Conservation (phyloP, 73 alveolate genomes). For the Tetrahymena malaccensis region DNA sequence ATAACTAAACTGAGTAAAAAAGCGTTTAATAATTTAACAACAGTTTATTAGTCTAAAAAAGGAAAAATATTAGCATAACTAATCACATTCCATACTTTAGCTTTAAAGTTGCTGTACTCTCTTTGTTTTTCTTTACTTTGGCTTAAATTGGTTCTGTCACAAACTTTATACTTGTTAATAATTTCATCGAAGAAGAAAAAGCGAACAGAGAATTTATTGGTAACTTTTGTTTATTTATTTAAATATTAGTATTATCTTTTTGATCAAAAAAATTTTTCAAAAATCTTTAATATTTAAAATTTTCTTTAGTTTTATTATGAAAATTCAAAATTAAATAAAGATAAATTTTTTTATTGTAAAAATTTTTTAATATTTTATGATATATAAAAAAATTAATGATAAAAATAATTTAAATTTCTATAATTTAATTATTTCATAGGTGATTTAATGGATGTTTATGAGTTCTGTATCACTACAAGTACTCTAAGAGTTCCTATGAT, state of each 20-base stretch:
- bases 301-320: too few relatives aligned
- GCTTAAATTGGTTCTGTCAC: background rate
- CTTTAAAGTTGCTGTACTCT: background rate
- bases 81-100: background rate
- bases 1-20: background rate
- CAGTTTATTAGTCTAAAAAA: background rate
- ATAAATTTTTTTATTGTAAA: too few relatives aligned
- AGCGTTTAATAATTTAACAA: too few relatives aligned
- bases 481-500: background rate
- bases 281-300: too few relatives aligned
- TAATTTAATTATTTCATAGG: background rate
- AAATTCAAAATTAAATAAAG: too few relatives aligned
- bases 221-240: too few relatives aligned
- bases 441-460: background rate
- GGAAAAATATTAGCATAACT: background rate
- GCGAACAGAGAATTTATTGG: background rate
- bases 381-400: too few relatives aligned
- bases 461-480: background rate
- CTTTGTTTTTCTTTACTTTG: background rate
- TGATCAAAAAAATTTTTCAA: too few relatives aligned
- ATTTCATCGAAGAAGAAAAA: background rate
- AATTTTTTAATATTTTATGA: too few relatives aligned
- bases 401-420: too few relatives aligned
- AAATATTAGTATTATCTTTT: too few relatives aligned
- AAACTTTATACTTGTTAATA: background rate